These are phyloP conservation scores for Cyclotella choctawhatcheeana DNA, from an alignment of 108 stramenopile genomes.

Conservation along the genomic window DNA sequence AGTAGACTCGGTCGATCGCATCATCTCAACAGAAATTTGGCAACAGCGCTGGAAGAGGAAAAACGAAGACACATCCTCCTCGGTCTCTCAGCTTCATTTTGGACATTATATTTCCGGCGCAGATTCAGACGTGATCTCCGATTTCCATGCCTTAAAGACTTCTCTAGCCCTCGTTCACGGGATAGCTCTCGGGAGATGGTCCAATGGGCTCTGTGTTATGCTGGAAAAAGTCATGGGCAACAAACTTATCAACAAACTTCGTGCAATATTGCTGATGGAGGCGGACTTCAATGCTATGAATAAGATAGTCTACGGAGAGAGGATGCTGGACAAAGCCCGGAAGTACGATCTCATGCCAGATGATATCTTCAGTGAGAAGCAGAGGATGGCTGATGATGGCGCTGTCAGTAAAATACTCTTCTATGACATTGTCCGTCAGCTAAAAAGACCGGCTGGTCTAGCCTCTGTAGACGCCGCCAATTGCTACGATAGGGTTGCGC, in stretches of 20 bases:
- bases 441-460: neutral
- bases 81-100: slow-evolving; percentile 8
- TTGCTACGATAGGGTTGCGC: slow-evolving; percentile 11
- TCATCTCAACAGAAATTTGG: slow-evolving; percentile 2
- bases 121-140: neutral
- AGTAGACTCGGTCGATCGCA: neutral
- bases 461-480: slow-evolving; percentile 17
- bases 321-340: slow-evolving; percentile 22
- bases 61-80: slow-evolving; percentile 8
- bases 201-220: neutral
- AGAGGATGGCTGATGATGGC: slow-evolving; percentile 13
- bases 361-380: slow-evolving; percentile 19
- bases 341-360: slow-evolving; percentile 6
- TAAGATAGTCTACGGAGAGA: slow-evolving; percentile 7
- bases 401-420: slow-evolving; percentile 1
- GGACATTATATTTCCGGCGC: slow-evolving; percentile 6
- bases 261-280: slow-evolving; percentile 29
- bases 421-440: neutral
- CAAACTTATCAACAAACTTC: slow-evolving; percentile 4
- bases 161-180: neutral
- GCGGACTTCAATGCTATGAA: slow-evolving; percentile 23
- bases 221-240: neutral
- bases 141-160: slow-evolving; percentile 14
- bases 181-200: neutral
- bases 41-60: neutral